Evolutionary conservation across 495 filamentous ascomycete genomes (phyloP), one percentile per base, ranked within the genome.

Genomic region (Letharia lupina): DNA sequence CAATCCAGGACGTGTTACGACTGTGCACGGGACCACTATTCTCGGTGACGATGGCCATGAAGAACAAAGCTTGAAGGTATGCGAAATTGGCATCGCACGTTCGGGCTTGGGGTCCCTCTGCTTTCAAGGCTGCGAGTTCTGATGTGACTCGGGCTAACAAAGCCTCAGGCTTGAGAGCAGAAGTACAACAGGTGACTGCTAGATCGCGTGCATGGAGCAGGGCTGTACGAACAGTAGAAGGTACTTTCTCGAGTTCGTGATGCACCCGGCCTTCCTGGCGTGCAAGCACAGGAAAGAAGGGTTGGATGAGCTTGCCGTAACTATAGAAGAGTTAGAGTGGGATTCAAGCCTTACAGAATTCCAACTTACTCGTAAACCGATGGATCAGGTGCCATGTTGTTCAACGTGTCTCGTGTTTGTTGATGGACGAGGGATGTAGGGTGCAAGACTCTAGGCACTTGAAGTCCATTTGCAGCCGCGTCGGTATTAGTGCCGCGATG

Each of bases 261-360:
- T 85, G 78, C 5, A 91, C 79, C 9, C 83, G 79, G 45, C 81
- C 78, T 69, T 87, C 90, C 45, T 81, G 85, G 68, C 84, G 79
- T 1, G 90, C 84, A 20, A 96, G 81, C 5, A 95, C 77, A 0
- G 91, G 91, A 63, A 93, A 86, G 20, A 85, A 83, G 3, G 85
- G 83, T 70, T 95, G 90, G 23, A 95, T 85, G 40, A 83, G 77
- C 28, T 82, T 77, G 63, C 90, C 86, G 71, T 92, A 93, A 60
- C 88, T 91, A 62, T 50, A 13, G n/a, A 62, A 3, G 31, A 15
- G 58, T 66, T 16, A 66, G 64, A n/a, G 18, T 8, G 33, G 15
- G 40, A 20, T n/a, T 48, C 42, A 18, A 47, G 4, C 2, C 16
- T 50, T n/a, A 4, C 42, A 16, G 41, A 18, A 4, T 41, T 60